These are phyloP conservation scores for Globisporangium nodosum DNA, from an alignment of 352 stramenopile genomes.

Conservation along the genomic window DNA sequence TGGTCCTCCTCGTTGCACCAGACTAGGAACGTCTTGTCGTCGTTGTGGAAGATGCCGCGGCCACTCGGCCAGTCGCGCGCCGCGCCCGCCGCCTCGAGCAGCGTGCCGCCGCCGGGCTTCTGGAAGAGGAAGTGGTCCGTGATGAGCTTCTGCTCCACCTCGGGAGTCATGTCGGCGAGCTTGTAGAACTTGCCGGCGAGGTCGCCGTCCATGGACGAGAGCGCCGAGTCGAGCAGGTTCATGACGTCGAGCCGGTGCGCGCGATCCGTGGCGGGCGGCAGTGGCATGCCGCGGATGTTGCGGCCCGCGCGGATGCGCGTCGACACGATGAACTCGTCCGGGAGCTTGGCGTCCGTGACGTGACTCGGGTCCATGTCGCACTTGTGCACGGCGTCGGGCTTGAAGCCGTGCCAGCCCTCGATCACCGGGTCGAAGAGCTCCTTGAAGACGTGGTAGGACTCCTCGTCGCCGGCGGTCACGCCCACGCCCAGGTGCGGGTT, in stretches of 20 bases:
- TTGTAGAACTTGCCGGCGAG: constrained; percentile 85
- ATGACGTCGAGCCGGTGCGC: constrained; percentile 80
- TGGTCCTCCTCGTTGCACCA: constrained; percentile 90
- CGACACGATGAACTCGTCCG: constrained; percentile 84
- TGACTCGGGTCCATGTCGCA: constrained; percentile 80
- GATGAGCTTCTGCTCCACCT: constrained; percentile 89
- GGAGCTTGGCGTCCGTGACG: constrained; percentile 56
- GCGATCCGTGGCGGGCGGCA: constrained; percentile 85
- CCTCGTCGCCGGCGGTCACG: constrained; percentile 81
- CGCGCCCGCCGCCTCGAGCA: constrained; percentile 79
- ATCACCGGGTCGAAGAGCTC: constrained; percentile 82
- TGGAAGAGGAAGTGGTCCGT: constrained; percentile 91
- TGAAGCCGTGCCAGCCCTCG: constrained; percentile 83
- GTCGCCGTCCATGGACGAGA: constrained; percentile 60
- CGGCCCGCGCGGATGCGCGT: constrained; percentile 90
- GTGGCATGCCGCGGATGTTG: constrained; percentile 84
- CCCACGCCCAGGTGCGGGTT: constrained; percentile 76
- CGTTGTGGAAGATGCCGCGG: constrained; percentile 92
- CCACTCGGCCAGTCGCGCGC: constrained; percentile 90
- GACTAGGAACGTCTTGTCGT: constrained; percentile 87
- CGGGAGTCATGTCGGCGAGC: constrained; percentile 87
- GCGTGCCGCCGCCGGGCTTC: constrained; percentile 85
- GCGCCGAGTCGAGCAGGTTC: constrained; percentile 69
- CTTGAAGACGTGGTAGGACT: constrained; percentile 78
- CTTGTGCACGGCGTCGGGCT: constrained; percentile 67